Percentiles rank a stretch among this genome's conserved stretches.
Evolutionary conservation across 2,329 filamentous ascomycete genomes (phyloP).

Genomic region (Dryadomyces quercivorus): DNA sequence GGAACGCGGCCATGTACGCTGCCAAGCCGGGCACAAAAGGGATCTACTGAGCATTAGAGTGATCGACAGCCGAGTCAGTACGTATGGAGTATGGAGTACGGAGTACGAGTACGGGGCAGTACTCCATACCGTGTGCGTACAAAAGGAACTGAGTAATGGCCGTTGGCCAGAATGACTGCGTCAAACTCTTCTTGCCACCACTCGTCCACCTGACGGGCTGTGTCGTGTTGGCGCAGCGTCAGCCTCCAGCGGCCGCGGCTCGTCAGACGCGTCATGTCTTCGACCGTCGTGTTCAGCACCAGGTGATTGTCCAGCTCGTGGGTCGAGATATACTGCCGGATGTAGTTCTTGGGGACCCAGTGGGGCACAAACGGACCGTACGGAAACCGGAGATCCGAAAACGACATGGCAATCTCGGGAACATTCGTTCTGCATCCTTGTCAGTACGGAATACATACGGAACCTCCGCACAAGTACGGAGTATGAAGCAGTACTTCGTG

Average conservation of each 20-base stretch:
- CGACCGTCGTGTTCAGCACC: constrained; percentile 36
- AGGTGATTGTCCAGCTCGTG: constrained; percentile 35
- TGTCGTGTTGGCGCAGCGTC: constrained; percentile 34
- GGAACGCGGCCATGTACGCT: constrained; percentile 29
- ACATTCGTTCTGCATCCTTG: constrained; percentile 35
- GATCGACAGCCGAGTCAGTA: too few species aligned
- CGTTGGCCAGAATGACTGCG: constrained; percentile 46
- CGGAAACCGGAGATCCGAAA: constrained; percentile 46
- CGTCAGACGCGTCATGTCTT: constrained; percentile 33
- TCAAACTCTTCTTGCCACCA: constrained; percentile 53
- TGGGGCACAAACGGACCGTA: constrained; percentile 44
- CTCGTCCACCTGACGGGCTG: constrained; percentile 30
- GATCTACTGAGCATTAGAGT: constrained; percentile 17
- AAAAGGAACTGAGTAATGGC: constrained; percentile 49
- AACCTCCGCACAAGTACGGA: too few species aligned
- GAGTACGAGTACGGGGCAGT: too few species aligned
- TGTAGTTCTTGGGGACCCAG: constrained; percentile 44
- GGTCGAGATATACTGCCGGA: constrained; percentile 40
- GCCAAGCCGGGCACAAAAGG: constrained; percentile 31
- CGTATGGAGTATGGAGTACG: too few species aligned
- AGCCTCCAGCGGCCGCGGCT: constrained; percentile 34
- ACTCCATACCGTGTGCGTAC: constrained; percentile 19
- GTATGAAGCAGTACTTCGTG: too few species aligned
- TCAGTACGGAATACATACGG: too few species aligned
- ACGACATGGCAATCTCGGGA: constrained; percentile 38